Evolutionary conservation across 2,329 filamentous ascomycete species (phyloP).

Genomic region (Claviceps pusilla): DNA sequence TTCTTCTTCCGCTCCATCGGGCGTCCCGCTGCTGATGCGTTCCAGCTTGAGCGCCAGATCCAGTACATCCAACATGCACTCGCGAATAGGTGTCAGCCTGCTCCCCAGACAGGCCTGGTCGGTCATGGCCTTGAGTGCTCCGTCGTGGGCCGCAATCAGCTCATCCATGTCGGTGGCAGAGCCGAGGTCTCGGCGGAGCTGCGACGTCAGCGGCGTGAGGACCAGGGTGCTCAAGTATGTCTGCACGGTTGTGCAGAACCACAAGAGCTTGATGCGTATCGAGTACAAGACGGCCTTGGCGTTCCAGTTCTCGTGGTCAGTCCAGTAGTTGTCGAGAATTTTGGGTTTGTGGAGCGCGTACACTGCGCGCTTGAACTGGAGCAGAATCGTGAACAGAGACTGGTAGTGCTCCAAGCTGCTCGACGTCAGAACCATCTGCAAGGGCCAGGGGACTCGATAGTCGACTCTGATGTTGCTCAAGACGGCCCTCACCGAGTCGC

Average conservation of each 20-base stretch:
- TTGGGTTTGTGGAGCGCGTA: conserved; percentile 46
- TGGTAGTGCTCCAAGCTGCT: conserved; percentile 53
- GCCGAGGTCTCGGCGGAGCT: conserved; percentile 42
- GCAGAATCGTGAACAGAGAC: conserved; percentile 55
- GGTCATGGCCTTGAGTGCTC: conserved; percentile 47
- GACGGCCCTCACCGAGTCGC: conserved; percentile 39
- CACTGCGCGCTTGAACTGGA: conserved; percentile 61
- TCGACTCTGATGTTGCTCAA: conserved; percentile 49
- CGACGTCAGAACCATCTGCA: conserved; percentile 58
- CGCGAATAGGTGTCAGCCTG: conserved; percentile 54
- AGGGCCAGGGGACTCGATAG: conserved; percentile 53
- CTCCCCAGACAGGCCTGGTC: conserved; percentile 55
- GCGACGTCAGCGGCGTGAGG: conserved; percentile 41
- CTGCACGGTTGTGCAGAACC: conserved; percentile 62
- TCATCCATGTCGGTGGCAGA: conserved; percentile 59
- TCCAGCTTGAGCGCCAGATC: conserved; percentile 60
- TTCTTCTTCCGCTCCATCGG: conserved; percentile 8
- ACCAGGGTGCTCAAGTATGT: conserved; percentile 64
- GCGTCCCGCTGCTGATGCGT: conserved; percentile 30
- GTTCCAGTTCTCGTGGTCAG: conserved; percentile 21
- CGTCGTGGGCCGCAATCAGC: conserved; percentile 58
- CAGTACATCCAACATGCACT: conserved; percentile 59
- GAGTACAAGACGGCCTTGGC: conserved; percentile 38
- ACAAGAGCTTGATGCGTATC: conserved; percentile 55
- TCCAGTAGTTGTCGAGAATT: conserved; percentile 25